phyloP scores from a whole-genome alignment of 306 rosid species.

The Purshia tridentata region DNA sequence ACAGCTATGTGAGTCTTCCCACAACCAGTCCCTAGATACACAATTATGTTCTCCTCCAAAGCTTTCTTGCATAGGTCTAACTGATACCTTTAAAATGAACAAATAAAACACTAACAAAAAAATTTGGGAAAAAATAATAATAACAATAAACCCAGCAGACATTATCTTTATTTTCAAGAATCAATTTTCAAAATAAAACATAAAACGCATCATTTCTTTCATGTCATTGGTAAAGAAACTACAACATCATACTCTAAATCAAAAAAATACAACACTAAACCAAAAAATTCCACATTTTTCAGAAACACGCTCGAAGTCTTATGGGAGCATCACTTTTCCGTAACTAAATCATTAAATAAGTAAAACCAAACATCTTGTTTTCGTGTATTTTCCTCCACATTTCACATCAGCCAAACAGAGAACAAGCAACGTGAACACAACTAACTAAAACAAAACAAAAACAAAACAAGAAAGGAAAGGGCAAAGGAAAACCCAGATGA shows the following conservation, averaged over 20 bases:
- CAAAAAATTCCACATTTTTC: neutral
- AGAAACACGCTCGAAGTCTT: neutral
- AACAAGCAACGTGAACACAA: constrained; percentile 9
- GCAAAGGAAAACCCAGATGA: neutral
- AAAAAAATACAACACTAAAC: neutral
- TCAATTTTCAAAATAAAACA: neutral
- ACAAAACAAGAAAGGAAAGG: neutral
- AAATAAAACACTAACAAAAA: neutral
- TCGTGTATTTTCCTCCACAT: neutral
- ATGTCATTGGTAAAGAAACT: neutral
- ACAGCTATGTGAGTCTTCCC: constrained; percentile 96
- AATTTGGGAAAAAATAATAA: neutral
- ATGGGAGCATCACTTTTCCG: neutral
- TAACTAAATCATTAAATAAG: neutral
- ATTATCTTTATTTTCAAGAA: neutral
- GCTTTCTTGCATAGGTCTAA: constrained; percentile 81
- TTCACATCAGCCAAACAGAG: constrained; percentile 21
- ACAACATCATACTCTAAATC: neutral
- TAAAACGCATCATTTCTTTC: neutral
- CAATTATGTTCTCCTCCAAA: constrained; percentile 81
- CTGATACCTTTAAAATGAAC: constrained; percentile 62
- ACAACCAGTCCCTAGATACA: constrained; percentile 88
- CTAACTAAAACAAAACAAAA: constrained; percentile 17
- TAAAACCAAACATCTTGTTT: constrained; percentile 5
- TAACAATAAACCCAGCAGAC: neutral